phyloP scores from a whole-genome alignment of 345 rosid genomes.

The Hevea brasiliensis region DNA sequence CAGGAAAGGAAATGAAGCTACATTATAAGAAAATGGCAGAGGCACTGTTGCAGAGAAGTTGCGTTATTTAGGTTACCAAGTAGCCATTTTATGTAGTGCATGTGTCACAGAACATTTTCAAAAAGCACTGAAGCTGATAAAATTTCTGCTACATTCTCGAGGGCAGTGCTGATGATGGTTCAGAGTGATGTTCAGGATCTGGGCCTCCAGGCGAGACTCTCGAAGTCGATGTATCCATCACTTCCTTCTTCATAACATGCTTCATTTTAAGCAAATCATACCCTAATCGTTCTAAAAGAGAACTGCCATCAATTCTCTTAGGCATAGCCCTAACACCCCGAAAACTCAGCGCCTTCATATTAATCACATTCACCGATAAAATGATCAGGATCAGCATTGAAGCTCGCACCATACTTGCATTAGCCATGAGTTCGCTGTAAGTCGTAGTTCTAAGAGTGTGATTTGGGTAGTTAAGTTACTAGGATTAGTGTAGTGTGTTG shows the following conservation, averaged over 20 bases:
- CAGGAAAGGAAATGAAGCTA: background rate
- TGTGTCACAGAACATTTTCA: too few relatives aligned
- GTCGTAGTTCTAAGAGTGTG: background rate
- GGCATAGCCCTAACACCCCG: constrained; percentile 16
- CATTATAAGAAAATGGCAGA: background rate
- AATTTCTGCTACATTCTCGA: background rate
- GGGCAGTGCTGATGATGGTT: constrained; percentile 13
- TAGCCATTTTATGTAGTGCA: background rate
- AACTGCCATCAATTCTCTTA: constrained; percentile 21
- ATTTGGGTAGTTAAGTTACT: background rate
- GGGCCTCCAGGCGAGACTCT: constrained; percentile 46
- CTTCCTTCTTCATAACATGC: constrained; percentile 7
- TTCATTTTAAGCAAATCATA: constrained; percentile 22
- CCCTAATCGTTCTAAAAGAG: constrained; percentile 19
- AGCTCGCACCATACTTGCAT: constrained; percentile 7
- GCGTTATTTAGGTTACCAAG: background rate
- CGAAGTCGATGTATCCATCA: background rate
- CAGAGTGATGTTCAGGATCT: constrained; percentile 31
- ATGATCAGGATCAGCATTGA: constrained; percentile 28
- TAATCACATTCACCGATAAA: constrained; percentile 11
- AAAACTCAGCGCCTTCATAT: constrained; percentile 17
- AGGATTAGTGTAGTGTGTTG: background rate
- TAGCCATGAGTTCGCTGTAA: constrained; percentile 13
- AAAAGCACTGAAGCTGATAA: too few relatives aligned
- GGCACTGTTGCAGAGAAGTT: background rate